Evolutionary conservation across 228 moss, liverwort and hornwort genomes (phyloP).

Genomic region (Sphagnum fallax): DNA sequence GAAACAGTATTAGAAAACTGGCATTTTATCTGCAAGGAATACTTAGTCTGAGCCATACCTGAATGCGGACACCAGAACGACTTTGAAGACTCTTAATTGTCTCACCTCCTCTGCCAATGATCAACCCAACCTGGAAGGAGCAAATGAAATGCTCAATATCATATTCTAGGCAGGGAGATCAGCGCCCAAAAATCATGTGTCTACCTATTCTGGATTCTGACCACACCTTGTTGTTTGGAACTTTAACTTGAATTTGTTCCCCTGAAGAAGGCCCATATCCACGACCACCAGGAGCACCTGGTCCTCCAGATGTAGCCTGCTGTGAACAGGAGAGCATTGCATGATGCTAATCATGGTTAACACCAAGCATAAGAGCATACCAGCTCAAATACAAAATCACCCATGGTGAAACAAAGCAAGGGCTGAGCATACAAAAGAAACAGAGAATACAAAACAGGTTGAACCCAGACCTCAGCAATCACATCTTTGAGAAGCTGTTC

Average conservation of each 20-base stretch:
- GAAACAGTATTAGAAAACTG: too few species aligned
- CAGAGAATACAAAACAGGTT: too few species aligned
- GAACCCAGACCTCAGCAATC: constrained; percentile 79
- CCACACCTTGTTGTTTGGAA: constrained; percentile 87
- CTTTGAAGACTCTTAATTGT: constrained; percentile 96
- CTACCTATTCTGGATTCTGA: too few species aligned
- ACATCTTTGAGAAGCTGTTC: constrained; percentile 99
- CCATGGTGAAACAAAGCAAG: too few species aligned
- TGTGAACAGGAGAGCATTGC: constrained; percentile 32
- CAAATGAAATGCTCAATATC: too few species aligned
- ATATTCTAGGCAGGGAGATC: too few species aligned
- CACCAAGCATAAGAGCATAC: too few species aligned
- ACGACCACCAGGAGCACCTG: constrained; percentile 62
- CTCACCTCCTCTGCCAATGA: constrained; percentile 95
- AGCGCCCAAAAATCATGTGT: too few species aligned
- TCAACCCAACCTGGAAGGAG: constrained; percentile 69
- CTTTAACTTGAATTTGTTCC: constrained; percentile 96
- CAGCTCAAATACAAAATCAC: too few species aligned
- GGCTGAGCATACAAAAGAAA: too few species aligned
- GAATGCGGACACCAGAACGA: constrained; percentile 96
- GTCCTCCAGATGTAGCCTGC: constrained; percentile 89
- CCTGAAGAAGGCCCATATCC: constrained; percentile 19
- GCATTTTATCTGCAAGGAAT: too few species aligned
- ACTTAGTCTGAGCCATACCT: constrained; percentile 37
- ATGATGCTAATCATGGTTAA: too few species aligned